Evolutionary conservation across 2,329 filamentous ascomycete species (phyloP).

Genomic region (Penicillium sp.): DNA sequence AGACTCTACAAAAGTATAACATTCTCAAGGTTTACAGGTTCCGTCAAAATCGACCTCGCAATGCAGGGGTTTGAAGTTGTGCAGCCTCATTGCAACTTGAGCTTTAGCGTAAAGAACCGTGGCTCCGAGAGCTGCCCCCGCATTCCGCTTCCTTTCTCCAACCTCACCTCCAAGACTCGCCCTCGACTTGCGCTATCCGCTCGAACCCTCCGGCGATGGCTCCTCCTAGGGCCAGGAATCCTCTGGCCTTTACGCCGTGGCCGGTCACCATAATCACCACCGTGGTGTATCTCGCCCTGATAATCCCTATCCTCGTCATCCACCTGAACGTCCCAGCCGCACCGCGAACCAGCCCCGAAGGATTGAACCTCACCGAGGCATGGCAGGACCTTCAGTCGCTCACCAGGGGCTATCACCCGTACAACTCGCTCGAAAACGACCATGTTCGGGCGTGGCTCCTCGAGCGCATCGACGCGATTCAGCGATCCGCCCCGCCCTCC

Average conservation of each 20-base stretch:
- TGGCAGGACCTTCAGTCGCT: conserved; percentile 81
- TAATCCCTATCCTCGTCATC: conserved; percentile 70
- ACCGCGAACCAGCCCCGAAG: conserved; percentile 59
- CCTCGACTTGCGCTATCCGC: conserved; percentile 4
- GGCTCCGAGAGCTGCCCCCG: conserved; percentile 22
- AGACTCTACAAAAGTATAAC: background rate
- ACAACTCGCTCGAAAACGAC: conserved; percentile 84
- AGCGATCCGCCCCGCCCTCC: conserved; percentile 59
- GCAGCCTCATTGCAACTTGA: conserved; percentile 10
- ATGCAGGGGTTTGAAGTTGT: background rate
- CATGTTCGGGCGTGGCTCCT: conserved; percentile 76
- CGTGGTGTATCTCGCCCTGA: conserved; percentile 73
- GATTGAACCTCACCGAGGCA: conserved; percentile 79
- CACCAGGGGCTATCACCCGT: conserved; percentile 78
- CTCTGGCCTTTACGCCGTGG: conserved; percentile 73
- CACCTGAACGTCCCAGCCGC: conserved; percentile 74
- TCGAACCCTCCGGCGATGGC: conserved; percentile 34
- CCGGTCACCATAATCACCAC: conserved; percentile 81
- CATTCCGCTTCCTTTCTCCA: conserved; percentile 25
- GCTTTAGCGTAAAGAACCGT: conserved; percentile 9
- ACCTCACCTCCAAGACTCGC: conserved; percentile 17
- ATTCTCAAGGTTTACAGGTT: background rate
- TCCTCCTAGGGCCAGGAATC: conserved; percentile 41
- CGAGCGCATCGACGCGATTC: conserved; percentile 67
- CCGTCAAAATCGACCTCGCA: background rate